These are phyloP conservation scores for Astrocystis sublimbata DNA, from an alignment of 495 filamentous ascomycete genomes.

Conservation along the genomic window DNA sequence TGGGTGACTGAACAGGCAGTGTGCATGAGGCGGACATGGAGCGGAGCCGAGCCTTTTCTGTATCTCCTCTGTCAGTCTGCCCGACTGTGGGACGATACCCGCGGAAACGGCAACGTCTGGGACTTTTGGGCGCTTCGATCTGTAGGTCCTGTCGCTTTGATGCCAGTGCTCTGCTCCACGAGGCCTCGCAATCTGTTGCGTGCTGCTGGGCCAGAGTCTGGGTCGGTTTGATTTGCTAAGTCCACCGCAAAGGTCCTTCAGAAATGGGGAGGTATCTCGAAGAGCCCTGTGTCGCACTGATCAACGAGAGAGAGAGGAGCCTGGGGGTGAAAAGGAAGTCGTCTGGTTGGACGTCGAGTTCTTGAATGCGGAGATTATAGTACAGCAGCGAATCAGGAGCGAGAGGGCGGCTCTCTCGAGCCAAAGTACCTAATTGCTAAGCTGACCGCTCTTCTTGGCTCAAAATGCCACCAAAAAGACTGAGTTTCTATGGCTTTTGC, in stretches of 20 bases:
- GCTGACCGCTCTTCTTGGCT: slow-evolving; percentile 35
- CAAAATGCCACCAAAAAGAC: slow-evolving; percentile 22
- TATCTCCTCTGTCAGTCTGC: neutral
- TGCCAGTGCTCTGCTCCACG: neutral
- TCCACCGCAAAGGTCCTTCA: slow-evolving; percentile 35
- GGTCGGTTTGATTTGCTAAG: slow-evolving; percentile 21
- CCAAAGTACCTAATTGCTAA: slow-evolving; percentile 30
- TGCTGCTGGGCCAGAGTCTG: neutral
- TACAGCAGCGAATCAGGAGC: slow-evolving; percentile 24
- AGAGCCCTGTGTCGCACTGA: slow-evolving; percentile 23
- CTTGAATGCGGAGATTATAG: slow-evolving; percentile 24
- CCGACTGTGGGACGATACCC: slow-evolving; percentile 10
- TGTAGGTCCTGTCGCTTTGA: neutral
- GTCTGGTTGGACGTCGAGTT: slow-evolving; percentile 24
- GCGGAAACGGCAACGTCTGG: too few species aligned
- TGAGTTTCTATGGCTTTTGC: slow-evolving; percentile 15
- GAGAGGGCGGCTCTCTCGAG: slow-evolving; percentile 16
- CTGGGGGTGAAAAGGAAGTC: slow-evolving; percentile 7
- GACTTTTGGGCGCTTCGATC: neutral
- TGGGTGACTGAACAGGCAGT: slow-evolving; percentile 13
- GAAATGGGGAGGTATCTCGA: slow-evolving; percentile 16
- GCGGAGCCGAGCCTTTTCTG: neutral
- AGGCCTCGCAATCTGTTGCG: slow-evolving; percentile 1
- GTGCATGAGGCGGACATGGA: slow-evolving; percentile 15
- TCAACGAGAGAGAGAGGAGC: slow-evolving; percentile 2